Evolutionary conservation across 2,329 filamentous ascomycete species (phyloP), one percentile per base, ranked within the genome.

Genomic region (Aspergillus sp.): DNA sequence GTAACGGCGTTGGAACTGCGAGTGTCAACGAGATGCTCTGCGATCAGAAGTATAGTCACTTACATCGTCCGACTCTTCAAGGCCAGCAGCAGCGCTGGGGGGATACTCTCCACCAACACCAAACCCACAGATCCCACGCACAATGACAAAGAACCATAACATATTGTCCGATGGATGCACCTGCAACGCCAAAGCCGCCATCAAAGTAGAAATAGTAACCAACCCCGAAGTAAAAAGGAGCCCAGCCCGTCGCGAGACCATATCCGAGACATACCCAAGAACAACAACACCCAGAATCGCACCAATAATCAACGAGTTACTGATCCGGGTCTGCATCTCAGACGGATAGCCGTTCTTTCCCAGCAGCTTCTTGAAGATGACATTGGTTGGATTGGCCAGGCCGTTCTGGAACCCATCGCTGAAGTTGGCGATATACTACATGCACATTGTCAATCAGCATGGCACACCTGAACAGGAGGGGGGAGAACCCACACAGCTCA

Each of bases 61-160:
- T 41, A 70, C 68, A 47, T 71, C 66, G 40, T 75, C 67, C 2
- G 69, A 71, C 35, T 73, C 71, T 54, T 75, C 73, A 6, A 75
- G 61, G 0, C 71, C 73, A 2, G 73, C 73, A 2, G 72, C 71
- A 3, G 73, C 73, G n/a, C 71, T 71, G 1, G 71, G 68, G 27
- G 73, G 73, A 56, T 75, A 75, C 62, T 76, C 73, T 3, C 73
- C 73, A 0, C 73, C 73, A 3, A 75, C 72, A 4, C 73, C 74
- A 12, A 76, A 73, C 0, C 74, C 74, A 27, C 70, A 67, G 27
- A 75, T 72, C 0, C 73, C 74, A 4, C 74, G 70, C 6, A 71
- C 73, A 1, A 74, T 59, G 8, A 73, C 71, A 40, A 76, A 68
- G 55, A 66, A 76, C 73, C 73, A 76, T 7, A 76, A 59, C 70